A percentile compares a stretch with the other conserved stretches of the same genome.
These are phyloP conservation scores for Candida multigemmis DNA, from an alignment of 805 yeast genomes.

Conservation along the genomic window DNA sequence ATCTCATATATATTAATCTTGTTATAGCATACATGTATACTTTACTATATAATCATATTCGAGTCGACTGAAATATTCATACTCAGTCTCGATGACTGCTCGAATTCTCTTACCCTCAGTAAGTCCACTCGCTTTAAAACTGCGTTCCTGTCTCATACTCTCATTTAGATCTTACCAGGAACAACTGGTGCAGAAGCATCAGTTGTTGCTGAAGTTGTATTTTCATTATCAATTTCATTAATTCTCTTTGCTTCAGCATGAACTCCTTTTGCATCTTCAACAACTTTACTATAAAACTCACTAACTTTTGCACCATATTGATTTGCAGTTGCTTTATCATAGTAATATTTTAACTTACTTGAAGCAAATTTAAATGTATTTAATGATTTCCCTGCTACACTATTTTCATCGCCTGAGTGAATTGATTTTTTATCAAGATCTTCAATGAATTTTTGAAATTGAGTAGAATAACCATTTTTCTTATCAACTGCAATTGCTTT, in stretches of 20 bases:
- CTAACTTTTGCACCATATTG: conserved; percentile 54
- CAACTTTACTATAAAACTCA: conserved; percentile 47
- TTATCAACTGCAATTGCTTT: conserved; percentile 58
- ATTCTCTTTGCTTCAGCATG: conserved; percentile 69
- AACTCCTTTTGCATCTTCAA: conserved; percentile 50
- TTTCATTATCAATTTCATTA: conserved; percentile 46
- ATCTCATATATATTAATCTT: no score
- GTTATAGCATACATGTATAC: no score
- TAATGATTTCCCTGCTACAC: conserved; percentile 21
- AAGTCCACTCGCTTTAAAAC: no score
- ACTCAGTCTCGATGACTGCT: no score
- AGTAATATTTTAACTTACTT: conserved; percentile 33
- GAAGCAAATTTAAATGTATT: conserved; percentile 25
- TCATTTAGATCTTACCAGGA: no score
- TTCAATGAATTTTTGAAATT: conserved; percentile 47
- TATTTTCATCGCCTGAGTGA: conserved; percentile 48
- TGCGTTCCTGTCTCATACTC: no score
- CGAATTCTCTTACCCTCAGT: no score
- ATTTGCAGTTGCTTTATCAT: conserved; percentile 35
- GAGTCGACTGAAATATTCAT: no score
- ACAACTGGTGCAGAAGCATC: conserved; percentile 3
- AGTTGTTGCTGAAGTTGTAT: conserved; percentile 5
- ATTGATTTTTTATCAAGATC: conserved; percentile 50
- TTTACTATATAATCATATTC: no score
- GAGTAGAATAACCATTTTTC: conserved; percentile 49